Percentiles rank a stretch among this genome's conserved stretches.
These are phyloP conservation scores for Acacia pycnantha DNA, from an alignment of 331 rosid genomes.

Conservation along the genomic window DNA sequence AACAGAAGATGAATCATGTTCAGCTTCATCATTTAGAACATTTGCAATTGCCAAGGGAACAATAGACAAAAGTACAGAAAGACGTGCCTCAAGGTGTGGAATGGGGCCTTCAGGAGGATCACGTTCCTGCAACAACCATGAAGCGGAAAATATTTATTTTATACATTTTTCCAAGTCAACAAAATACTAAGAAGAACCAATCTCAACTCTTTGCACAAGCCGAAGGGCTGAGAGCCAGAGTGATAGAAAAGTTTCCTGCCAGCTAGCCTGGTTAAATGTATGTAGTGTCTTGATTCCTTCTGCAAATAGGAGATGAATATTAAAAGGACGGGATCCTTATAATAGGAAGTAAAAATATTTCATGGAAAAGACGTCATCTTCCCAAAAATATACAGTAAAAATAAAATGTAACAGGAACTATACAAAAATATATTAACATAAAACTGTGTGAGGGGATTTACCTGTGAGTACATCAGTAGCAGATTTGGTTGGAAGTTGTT, in stretches of 20 bases:
- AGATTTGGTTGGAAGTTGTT: conserved; percentile 64
- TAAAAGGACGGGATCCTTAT: conserved; percentile 22
- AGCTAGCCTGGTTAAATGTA: conserved; percentile 73
- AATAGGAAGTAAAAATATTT: conserved; percentile 1
- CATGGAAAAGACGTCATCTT: conserved; percentile 11
- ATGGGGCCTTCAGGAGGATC: conserved; percentile 81
- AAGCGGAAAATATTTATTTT: conserved; percentile 23
- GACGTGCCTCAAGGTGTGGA: conserved; percentile 79
- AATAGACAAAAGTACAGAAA: conserved; percentile 61
- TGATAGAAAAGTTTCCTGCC: conserved; percentile 83
- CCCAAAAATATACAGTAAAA: conserved; percentile 15
- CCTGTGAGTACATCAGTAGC: conserved; percentile 64
- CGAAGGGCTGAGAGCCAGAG: conserved; percentile 91
- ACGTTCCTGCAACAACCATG: conserved; percentile 58
- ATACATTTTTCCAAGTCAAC: conserved; percentile 21
- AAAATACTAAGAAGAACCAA: conserved; percentile 34
- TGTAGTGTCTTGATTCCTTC: conserved; percentile 62
- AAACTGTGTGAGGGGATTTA: conserved; percentile 30
- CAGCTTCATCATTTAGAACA: conserved; percentile 48
- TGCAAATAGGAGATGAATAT: conserved; percentile 54
- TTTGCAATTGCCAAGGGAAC: conserved; percentile 70
- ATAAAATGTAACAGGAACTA: conserved; percentile 15
- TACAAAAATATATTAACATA: conserved; percentile 23
- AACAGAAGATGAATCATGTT: conserved; percentile 32
- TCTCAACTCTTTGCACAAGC: conserved; percentile 89